phyloP scores from a whole-genome alignment of 768 basidiomycete species.

The Trametes elegans region DNA sequence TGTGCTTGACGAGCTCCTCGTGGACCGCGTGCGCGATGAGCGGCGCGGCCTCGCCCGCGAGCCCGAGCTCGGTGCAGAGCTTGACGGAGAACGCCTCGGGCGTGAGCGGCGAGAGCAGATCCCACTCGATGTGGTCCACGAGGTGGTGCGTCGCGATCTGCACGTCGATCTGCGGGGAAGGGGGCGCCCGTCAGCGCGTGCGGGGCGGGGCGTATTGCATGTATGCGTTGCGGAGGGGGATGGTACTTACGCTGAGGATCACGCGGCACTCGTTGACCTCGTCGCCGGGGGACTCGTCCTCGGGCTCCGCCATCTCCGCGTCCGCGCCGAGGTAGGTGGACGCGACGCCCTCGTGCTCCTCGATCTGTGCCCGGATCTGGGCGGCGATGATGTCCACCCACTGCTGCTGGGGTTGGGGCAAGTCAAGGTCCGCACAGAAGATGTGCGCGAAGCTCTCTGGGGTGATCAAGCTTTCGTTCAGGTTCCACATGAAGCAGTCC shows the following conservation, averaged over 20 bases:
- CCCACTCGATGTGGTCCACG: constrained; percentile 97
- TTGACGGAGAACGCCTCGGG: constrained; percentile 81
- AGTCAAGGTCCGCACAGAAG: constrained; percentile 87
- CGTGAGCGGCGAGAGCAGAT: constrained; percentile 88
- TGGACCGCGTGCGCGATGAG: constrained; percentile 92
- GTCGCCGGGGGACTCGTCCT: constrained; percentile 46
- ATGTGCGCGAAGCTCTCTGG: constrained; percentile 83
- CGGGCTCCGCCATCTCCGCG: constrained; percentile 46
- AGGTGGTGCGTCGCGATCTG: constrained; percentile 92
- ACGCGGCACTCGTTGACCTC: constrained; percentile 79
- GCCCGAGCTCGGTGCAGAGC: constrained; percentile 83
- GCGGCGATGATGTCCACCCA: constrained; percentile 81
- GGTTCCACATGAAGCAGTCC: constrained; percentile 95
- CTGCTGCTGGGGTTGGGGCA: constrained; percentile 55
- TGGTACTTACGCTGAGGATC: constrained; percentile 63
- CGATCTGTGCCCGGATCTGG: constrained; percentile 88
- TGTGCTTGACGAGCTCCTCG: constrained; percentile 94
- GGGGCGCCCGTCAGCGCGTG: too few species aligned
- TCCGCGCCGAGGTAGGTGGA: constrained; percentile 72
- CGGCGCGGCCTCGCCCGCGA: constrained; percentile 84
- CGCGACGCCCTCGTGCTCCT: constrained; percentile 83
- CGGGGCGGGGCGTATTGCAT: too few species aligned
- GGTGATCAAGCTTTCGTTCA: constrained; percentile 82
- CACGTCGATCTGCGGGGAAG: constrained; percentile 90
- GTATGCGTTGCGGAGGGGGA: constrained; percentile 5